phyloP scores from a whole-genome alignment of 768 basidiomycete genomes.

The Macrolepiota dolichaula region DNA sequence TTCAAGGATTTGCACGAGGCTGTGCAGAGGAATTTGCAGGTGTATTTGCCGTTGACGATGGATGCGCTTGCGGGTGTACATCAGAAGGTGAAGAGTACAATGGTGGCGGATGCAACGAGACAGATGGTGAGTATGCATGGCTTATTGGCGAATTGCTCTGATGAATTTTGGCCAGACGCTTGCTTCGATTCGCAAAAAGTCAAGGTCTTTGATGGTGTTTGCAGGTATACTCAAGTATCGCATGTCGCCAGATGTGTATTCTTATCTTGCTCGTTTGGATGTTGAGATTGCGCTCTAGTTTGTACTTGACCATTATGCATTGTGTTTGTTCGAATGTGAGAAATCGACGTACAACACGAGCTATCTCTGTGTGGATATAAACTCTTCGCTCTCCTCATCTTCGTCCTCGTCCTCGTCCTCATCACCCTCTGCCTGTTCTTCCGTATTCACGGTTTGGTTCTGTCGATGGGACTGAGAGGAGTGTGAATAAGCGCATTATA shows the following conservation, averaged over 20 bases:
- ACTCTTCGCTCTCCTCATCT: constrained; percentile 28
- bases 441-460: not conserved
- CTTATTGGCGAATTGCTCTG: constrained; percentile 12
- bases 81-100: constrained; percentile 67
- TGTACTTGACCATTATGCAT: constrained; percentile 6
- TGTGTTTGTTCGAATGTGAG: not conserved
- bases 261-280: constrained; percentile 80
- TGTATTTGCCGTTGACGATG: constrained; percentile 89
- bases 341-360: not conserved
- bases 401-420: constrained; percentile 21
- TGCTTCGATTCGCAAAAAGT: constrained; percentile 68
- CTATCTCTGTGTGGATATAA: constrained; percentile 40
- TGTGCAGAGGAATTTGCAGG: constrained; percentile 85
- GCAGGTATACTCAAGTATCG: constrained; percentile 86
- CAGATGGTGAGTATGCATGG: constrained; percentile 56
- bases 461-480: constrained; percentile 6
- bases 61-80: constrained; percentile 84
- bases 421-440: constrained; percentile 15
- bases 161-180: constrained; percentile 47
- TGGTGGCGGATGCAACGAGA: constrained; percentile 69
- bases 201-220: constrained; percentile 84
- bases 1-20: constrained; percentile 86
- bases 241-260: constrained; percentile 88
- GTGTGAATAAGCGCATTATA: not conserved
- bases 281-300: constrained; percentile 77